Percentiles rank a stretch among this genome's conserved stretches.
These are phyloP conservation scores for Suillus subluteus DNA, from an alignment of 768 basidiomycete genomes.

Conservation along the genomic window DNA sequence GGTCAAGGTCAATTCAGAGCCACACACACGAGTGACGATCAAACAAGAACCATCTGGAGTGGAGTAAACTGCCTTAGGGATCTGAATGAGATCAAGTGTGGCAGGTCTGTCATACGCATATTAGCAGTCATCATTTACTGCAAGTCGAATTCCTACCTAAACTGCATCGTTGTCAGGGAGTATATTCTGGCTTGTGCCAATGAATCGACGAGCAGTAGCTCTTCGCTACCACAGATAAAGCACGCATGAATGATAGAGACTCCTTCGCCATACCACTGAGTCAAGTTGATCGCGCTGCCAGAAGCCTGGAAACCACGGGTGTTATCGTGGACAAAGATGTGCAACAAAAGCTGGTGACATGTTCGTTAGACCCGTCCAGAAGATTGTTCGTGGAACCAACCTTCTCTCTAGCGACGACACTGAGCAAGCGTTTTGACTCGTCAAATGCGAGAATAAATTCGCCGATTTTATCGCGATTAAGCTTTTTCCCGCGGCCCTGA, in stretches of 20 bases:
- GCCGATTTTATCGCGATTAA: slow-evolving; percentile 52
- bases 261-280: slow-evolving; percentile 43
- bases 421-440: slow-evolving; percentile 53
- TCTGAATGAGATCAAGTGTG: slow-evolving; percentile 39
- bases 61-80: slow-evolving; percentile 43
- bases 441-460: slow-evolving; percentile 52
- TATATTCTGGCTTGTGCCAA: slow-evolving; percentile 49
- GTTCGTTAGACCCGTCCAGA: neutral
- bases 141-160: slow-evolving; percentile 42
- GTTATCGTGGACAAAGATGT: slow-evolving; percentile 55
- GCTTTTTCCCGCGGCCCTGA: slow-evolving; percentile 28
- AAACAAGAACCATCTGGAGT: slow-evolving; percentile 62
- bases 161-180: slow-evolving; percentile 56
- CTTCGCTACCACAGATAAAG: slow-evolving; percentile 55
- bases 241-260: slow-evolving; percentile 38
- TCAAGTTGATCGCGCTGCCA: slow-evolving; percentile 45
- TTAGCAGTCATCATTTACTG: neutral
- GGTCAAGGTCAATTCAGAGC: slow-evolving; percentile 27
- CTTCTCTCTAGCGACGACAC: slow-evolving; percentile 47
- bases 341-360: slow-evolving; percentile 37
- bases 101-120: slow-evolving; percentile 42
- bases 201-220: slow-evolving; percentile 53
- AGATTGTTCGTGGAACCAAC: slow-evolving; percentile 23
- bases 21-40: slow-evolving; percentile 36
- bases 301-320: slow-evolving; percentile 44